Evolutionary conservation across 1,139 yeast species (phyloP), one percentile per base, ranked within the genome.

Genomic region (Geotrichum bryndzae): DNA sequence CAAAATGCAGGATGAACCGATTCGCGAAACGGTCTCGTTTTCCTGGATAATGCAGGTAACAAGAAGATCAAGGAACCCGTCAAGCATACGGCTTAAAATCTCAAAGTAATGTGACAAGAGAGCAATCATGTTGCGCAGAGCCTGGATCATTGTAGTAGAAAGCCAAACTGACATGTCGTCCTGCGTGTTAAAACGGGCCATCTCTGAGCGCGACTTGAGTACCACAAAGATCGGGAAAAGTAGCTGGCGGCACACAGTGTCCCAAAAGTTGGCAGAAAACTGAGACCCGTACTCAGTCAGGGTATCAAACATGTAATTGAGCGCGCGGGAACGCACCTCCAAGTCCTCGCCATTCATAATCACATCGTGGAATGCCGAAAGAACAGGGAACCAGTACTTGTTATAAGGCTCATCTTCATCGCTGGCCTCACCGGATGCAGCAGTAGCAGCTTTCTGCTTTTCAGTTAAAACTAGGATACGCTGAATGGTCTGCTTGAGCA

Each of bases 111-210:
- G 88, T 0, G 94, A 83, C 70, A 92, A 88, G 64, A 95, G 78
- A 0, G 89, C 86, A 67, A 94, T 86, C 87, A 92, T 84, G 70
- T 90, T 90, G 73, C 96, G 84, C 71, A 95, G 79, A 0, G 98
- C 99, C 74, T 95, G 99, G 63, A 95, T 91, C 74, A 95, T 82
- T 0, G 99, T 95, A 0, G 99, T 92, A 0, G 97, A 90, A 61
- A 94, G 78, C 99, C 99, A 95, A n/a, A 95, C 96, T 52, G 96
- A 89, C 68, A 91, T 76, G 66, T 88, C 94, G 72, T 94, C 99
- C 66, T 84, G 87, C 58, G 81, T 77, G 65, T 84, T 86, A 68
- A 84, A 81, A 62, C 85, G 83, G 62, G 83, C 82, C 66, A 88
- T 82, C 66, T 85, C 90, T 84, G 96, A 88, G 65, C 87, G 88